Evolutionary conservation across 805 yeast genomes (phyloP).

Genomic region (Saccharomycopsis babjevae): DNA sequence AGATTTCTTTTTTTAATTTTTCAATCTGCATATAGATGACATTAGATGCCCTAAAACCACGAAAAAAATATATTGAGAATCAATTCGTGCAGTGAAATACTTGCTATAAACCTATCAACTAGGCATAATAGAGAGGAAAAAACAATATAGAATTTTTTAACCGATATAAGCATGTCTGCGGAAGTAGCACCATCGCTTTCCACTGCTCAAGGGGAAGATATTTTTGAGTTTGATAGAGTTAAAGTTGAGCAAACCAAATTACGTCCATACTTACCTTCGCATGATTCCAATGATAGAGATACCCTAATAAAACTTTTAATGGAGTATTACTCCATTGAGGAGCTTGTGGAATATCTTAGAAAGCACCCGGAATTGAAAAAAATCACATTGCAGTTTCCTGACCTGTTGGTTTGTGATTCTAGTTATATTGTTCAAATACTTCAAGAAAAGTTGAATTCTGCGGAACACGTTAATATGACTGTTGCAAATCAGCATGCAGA

Average conservation of each 20-base stretch:
- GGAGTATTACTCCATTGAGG: conserved; percentile 47
- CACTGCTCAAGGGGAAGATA: conserved; percentile 39
- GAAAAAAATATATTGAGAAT: neutral
- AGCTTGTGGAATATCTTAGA: conserved; percentile 32
- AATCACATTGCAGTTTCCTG: conserved; percentile 89
- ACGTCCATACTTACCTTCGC: conserved; percentile 8
- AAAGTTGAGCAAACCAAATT: conserved; percentile 15
- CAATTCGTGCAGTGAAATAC: neutral
- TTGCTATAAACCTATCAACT: neutral
- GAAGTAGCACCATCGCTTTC: conserved; percentile 35
- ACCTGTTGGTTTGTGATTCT: conserved; percentile 65
- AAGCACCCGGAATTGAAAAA: conserved; percentile 29
- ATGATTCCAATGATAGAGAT: conserved; percentile 1
- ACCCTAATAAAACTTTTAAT: conserved; percentile 23
- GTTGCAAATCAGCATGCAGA: neutral
- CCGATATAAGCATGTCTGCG: neutral
- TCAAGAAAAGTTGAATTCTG: conserved; percentile 25
- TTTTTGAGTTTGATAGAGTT: conserved; percentile 32
- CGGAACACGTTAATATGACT: conserved; percentile 20
- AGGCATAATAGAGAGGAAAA: neutral
- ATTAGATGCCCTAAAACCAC: neutral
- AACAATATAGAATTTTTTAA: neutral
- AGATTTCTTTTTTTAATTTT: neutral
- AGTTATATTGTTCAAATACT: conserved; percentile 52
- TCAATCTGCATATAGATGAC: neutral